Conservation (phyloP, 306 rosid species). For the Inga oerstediana region DNA sequence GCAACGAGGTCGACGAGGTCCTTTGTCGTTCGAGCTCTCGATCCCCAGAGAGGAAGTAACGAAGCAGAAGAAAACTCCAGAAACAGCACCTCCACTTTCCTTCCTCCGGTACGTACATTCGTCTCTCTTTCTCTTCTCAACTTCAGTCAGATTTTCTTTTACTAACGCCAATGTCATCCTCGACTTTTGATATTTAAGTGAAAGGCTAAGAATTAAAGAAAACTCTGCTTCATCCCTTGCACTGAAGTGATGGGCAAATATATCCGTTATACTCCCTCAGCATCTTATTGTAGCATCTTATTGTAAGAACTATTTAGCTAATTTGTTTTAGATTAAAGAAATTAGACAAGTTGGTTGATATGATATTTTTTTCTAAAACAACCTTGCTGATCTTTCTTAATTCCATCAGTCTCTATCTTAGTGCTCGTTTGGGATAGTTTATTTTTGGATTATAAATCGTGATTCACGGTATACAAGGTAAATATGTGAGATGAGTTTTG, state of each 20-base stretch:
- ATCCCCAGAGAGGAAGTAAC: constrained; percentile 38
- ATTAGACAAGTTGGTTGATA: no score
- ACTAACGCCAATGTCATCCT: neutral
- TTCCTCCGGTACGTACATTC: constrained; percentile 40
- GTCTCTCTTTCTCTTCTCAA: neutral
- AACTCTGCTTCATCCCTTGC: neutral
- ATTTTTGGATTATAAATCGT: no score
- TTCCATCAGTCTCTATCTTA: no score
- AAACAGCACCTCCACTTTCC: constrained; percentile 15
- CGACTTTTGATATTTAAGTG: neutral
- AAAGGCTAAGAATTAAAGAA: neutral
- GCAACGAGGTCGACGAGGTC: constrained; percentile 10
- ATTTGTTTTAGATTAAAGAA: no score
- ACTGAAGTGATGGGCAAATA: neutral
- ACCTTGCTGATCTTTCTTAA: no score
- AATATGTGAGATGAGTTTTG: no score
- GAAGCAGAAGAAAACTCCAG: constrained; percentile 35
- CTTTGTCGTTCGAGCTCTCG: constrained; percentile 48
- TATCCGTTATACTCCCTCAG: neutral
- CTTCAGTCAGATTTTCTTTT: neutral
- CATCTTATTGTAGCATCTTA: no score
- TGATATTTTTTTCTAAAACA: no score
- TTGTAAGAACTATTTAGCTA: no score
- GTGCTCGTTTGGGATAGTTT: no score
- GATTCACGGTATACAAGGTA: no score